These are phyloP conservation scores for Hypholoma sublateritium DNA, from an alignment of 768 basidiomycete genomes.

Conservation along the genomic window DNA sequence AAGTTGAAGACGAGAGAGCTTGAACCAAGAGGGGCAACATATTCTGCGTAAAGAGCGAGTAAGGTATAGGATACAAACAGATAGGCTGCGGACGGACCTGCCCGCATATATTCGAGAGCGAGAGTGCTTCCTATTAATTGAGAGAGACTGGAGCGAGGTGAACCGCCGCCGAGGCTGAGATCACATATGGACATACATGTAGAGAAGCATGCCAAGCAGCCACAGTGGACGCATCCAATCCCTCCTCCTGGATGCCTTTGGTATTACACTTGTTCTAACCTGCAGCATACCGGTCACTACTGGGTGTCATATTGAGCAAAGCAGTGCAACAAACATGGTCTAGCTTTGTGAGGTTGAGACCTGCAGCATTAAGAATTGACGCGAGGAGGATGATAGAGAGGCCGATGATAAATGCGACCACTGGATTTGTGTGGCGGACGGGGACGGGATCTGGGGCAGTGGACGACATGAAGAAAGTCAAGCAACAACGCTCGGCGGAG, in stretches of 20 bases:
- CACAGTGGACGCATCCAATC: constrained; percentile 88
- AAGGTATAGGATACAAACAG: neutral
- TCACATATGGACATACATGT: constrained; percentile 60
- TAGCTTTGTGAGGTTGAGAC: constrained; percentile 92
- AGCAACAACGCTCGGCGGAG: neutral
- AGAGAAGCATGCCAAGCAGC: constrained; percentile 91
- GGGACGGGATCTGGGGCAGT: constrained; percentile 20
- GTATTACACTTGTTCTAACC: constrained; percentile 74
- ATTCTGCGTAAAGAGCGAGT: constrained; percentile 51
- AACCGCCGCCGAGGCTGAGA: constrained; percentile 2
- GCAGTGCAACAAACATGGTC: constrained; percentile 67
- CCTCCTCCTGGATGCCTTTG: constrained; percentile 68
- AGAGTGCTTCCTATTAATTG: constrained; percentile 87
- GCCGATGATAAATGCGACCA: constrained; percentile 80
- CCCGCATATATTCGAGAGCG: constrained; percentile 86
- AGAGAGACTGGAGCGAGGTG: constrained; percentile 52
- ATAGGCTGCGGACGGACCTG: constrained; percentile 45
- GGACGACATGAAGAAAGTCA: constrained; percentile 17
- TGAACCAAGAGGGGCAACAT: constrained; percentile 93
- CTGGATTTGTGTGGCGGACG: constrained; percentile 41
- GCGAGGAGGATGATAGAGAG: constrained; percentile 82
- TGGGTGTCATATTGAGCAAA: neutral
- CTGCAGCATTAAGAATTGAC: constrained; percentile 86
- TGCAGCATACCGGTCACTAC: constrained; percentile 21
- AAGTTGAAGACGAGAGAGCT: constrained; percentile 96